Evolutionary conservation across 768 basidiomycete genomes (phyloP), one percentile per base, ranked within the genome.

Genomic region (Kockovaella imperatae): DNA sequence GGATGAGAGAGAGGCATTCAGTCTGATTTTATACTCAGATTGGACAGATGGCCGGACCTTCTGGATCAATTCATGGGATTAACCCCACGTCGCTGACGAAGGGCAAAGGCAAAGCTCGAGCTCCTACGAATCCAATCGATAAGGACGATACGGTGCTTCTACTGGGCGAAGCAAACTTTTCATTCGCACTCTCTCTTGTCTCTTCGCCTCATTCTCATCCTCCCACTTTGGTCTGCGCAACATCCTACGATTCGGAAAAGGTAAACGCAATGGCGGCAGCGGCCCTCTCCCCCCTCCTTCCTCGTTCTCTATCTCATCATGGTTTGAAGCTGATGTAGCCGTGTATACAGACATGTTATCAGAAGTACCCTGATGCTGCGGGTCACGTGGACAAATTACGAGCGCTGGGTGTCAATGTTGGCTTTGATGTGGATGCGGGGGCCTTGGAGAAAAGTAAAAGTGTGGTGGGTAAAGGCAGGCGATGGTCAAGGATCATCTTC

Each of bases 151-250:
- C 58, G 34, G 56, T 72, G 26, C 55, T 75, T 3, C 77, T 91
- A 28, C 74, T 95, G 47, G 90, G 90, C 5, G 90, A 95, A 73
- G 90, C 69, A 13, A 86, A 93, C 67, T 93, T 95, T 61, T 90
- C 90, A 1, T 95, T 86, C 59, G 77, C 87, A 1, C 80, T 79
- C 21, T 80, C 87, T 18, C 75, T 93, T 14, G 71, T 85, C 24
- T 58, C 73, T 42, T 76, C 80, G 0, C 74, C 76, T 2, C 40
- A 69, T 17, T 64, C 72, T 55, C 72, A 87, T 3, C 78, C 81
- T 0, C 74, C 82, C 0, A 67, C 59, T 17, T 84, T 84, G 56
- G 63, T 95, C 39, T 80, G 82, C 1, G 86, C 89, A 5, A 93
- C 88, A 1, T 78, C 87, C 0, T 87, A 84, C 67, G 90, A 95